Evolutionary conservation across 352 stramenopile species (phyloP).

Genomic region (Chrysophaeum taylorii): DNA sequence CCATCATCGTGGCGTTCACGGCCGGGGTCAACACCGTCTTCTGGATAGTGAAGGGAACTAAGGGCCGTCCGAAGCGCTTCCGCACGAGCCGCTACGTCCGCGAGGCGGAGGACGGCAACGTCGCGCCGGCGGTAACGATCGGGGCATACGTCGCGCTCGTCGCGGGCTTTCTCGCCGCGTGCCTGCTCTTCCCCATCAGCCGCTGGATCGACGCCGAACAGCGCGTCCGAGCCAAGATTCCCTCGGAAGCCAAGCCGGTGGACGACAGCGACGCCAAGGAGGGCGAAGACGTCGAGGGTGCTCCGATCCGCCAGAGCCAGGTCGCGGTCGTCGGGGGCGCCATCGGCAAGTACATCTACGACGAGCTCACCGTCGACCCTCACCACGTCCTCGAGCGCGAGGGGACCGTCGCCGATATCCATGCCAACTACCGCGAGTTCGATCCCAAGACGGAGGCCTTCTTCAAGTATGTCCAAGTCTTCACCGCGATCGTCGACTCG

Average conservation of each 20-base stretch:
- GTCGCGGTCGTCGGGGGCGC: background rate
- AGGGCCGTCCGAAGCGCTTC: background rate
- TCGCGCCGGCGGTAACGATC: background rate
- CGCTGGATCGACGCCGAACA: constrained; percentile 21
- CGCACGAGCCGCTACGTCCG: background rate
- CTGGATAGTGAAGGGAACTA: constrained; percentile 9
- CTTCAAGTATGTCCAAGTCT: constrained; percentile 58
- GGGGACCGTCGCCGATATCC: constrained; percentile 13
- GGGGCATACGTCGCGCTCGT: background rate
- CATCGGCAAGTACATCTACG: constrained; percentile 23
- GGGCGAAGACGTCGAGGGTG: constrained; percentile 12
- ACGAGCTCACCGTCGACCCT: constrained; percentile 33
- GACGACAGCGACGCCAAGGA: constrained; percentile 12
- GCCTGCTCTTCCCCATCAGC: constrained; percentile 42
- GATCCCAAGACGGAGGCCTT: constrained; percentile 39
- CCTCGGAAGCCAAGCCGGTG: constrained; percentile 9
- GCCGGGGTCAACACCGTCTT: constrained; percentile 40
- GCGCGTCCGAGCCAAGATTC: constrained; percentile 12
- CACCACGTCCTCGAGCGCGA: constrained; percentile 24
- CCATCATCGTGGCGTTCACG: constrained; percentile 20
- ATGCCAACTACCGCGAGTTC: constrained; percentile 17
- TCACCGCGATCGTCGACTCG: constrained; percentile 55
- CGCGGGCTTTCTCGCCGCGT: background rate
- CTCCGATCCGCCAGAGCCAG: background rate
- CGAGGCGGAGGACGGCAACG: constrained; percentile 14